Evolutionary conservation across 306 rosid genomes (phyloP).

Genomic region (Alnus rubra): DNA sequence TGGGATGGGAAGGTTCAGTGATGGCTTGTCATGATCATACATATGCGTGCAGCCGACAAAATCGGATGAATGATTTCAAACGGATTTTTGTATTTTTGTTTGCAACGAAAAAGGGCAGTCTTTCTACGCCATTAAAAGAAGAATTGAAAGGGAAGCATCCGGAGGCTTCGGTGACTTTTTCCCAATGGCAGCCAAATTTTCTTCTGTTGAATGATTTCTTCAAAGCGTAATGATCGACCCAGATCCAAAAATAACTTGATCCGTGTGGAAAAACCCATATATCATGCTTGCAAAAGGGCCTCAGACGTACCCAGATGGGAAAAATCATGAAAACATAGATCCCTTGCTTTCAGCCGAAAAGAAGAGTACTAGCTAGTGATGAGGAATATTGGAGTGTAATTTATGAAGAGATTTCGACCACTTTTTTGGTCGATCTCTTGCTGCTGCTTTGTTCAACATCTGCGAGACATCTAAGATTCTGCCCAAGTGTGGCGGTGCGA

Average conservation of each 20-base stretch:
- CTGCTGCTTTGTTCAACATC: slow-evolving; percentile 15
- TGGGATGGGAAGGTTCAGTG: too few relatives aligned
- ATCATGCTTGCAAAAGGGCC: background rate
- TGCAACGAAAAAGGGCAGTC: too few relatives aligned
- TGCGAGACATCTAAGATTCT: background rate
- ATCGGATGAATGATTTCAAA: too few relatives aligned
- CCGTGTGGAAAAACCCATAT: background rate
- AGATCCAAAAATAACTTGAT: background rate
- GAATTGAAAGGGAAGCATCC: too few relatives aligned
- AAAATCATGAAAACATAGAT: background rate
- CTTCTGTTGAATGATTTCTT: background rate
- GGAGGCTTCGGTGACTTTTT: too few relatives aligned
- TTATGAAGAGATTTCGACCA: background rate
- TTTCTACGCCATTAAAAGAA: too few relatives aligned
- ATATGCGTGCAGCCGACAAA: too few relatives aligned
- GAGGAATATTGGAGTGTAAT: too few relatives aligned
- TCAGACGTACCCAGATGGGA: background rate
- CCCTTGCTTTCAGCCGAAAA: background rate
- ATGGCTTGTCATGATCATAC: too few relatives aligned
- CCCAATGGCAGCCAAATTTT: background rate
- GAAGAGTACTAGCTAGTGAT: background rate
- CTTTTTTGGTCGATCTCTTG: background rate
- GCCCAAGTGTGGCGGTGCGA: background rate
- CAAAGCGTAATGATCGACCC: background rate
- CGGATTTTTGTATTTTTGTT: too few relatives aligned